Conservation (phyloP, 345 rosid genomes). For the Durio zibethinus region DNA sequence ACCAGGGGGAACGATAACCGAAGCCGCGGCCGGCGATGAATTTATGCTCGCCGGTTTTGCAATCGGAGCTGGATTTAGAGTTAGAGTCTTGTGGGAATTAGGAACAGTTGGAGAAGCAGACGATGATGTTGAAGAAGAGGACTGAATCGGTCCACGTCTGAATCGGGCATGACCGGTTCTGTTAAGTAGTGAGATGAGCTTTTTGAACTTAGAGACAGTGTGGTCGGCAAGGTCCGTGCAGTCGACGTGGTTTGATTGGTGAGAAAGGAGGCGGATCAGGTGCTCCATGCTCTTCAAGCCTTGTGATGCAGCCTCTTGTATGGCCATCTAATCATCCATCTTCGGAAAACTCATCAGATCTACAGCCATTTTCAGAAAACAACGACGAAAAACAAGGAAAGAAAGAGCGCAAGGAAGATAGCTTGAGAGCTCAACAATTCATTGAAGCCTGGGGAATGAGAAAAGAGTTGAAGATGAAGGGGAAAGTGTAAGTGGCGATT, state of each 20-base stretch:
- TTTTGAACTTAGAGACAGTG: conserved; percentile 80
- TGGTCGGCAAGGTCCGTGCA: conserved; percentile 60
- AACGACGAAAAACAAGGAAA: background rate
- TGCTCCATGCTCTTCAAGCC: conserved; percentile 84
- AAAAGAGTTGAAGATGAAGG: background rate
- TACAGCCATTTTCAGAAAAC: conserved; percentile 46
- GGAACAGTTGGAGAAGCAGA: conserved; percentile 10
- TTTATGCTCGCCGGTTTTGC: background rate
- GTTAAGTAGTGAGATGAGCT: conserved; percentile 66
- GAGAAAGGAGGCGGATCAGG: conserved; percentile 63
- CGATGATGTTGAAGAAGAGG: conserved; percentile 26
- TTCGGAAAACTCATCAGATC: conserved; percentile 59
- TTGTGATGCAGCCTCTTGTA: conserved; percentile 82
- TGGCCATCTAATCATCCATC: conserved; percentile 71
- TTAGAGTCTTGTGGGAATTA: background rate
- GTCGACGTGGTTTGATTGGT: conserved; percentile 44
- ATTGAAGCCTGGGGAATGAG: background rate
- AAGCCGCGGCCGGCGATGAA: conserved; percentile 15
- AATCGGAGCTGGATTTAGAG: background rate
- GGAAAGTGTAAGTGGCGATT: conserved; percentile 3
- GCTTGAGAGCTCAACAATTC: conserved; percentile 9
- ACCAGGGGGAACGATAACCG: conserved; percentile 29
- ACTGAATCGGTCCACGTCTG: conserved; percentile 65
- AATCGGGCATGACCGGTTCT: conserved; percentile 93
- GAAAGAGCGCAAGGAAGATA: background rate